Conservation (phyloP, 306 rosid genomes). For the Lathyrus aphaca region DNA sequence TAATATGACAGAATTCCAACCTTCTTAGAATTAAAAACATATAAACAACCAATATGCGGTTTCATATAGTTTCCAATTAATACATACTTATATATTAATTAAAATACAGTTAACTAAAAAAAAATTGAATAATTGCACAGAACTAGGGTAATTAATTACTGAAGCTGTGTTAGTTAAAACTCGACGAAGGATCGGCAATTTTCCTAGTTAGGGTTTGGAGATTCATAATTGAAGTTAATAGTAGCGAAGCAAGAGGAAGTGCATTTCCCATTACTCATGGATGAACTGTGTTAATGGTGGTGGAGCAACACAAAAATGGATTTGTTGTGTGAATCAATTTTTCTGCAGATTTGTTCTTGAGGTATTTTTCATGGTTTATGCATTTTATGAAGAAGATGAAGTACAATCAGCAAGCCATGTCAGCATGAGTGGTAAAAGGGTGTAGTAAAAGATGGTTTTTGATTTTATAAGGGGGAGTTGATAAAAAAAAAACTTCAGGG, state of each 20-base stretch:
- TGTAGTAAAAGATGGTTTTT: too few relatives aligned
- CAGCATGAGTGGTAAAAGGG: too few relatives aligned
- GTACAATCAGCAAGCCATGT: too few relatives aligned
- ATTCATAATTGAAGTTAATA: neutral
- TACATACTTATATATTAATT: neutral
- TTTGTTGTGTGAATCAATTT: too few relatives aligned
- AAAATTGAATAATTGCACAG: neutral
- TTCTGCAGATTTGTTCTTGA: too few relatives aligned
- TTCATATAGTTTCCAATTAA: slow-evolving; percentile 10
- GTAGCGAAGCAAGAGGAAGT: neutral
- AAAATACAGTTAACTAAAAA: neutral
- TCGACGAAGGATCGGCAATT: slow-evolving; percentile 3
- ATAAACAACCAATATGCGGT: neutral
- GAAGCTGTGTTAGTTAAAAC: slow-evolving; percentile 15
- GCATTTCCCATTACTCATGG: neutral
- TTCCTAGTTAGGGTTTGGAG: slow-evolving; percentile 14
- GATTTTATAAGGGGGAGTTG: too few relatives aligned
- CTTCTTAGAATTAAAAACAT: slow-evolving; percentile 16
- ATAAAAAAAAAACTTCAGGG: too few relatives aligned
- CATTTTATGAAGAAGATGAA: too few relatives aligned
- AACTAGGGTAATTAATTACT: slow-evolving; percentile 22
- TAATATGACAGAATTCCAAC: neutral
- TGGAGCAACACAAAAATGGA: too few relatives aligned
- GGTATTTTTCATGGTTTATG: too few relatives aligned
- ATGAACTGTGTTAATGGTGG: too few relatives aligned